These are phyloP conservation scores for Tremella yokohamensis DNA, from an alignment of 768 basidiomycete genomes.

Conservation along the genomic window DNA sequence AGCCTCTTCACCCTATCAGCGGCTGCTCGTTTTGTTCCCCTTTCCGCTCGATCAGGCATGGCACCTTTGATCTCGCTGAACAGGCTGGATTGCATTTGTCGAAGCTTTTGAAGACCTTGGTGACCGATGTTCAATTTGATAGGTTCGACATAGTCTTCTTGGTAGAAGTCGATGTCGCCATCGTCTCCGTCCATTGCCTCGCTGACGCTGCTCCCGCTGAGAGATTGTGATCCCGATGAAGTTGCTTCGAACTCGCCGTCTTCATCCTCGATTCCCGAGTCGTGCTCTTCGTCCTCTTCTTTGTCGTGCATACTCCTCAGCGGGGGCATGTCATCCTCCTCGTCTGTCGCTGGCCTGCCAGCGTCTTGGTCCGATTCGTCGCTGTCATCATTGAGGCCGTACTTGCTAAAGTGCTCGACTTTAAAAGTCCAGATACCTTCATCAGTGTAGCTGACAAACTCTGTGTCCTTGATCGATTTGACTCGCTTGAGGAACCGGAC, in stretches of 20 bases:
- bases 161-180: not conserved
- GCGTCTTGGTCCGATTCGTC: conserved; percentile 23
- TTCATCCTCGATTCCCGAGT: conserved; percentile 20
- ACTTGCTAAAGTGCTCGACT: conserved; percentile 75
- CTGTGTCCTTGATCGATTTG: conserved; percentile 78
- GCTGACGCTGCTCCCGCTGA: conserved; percentile 1
- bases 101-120: conserved; percentile 41
- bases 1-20: conserved; percentile 10
- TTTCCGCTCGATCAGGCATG: conserved; percentile 8
- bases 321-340: conserved; percentile 31
- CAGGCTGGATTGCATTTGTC: conserved; percentile 48
- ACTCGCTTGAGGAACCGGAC: conserved; percentile 73
- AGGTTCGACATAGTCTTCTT: conserved; percentile 19
- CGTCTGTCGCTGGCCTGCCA: conserved; percentile 9
- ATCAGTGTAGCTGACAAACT: conserved; percentile 70
- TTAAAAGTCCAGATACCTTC: conserved; percentile 90
- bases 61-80: conserved; percentile 22
- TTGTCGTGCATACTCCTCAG: conserved; percentile 23
- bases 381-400: conserved; percentile 44
- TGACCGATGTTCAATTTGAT: conserved; percentile 29
- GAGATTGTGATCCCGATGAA: conserved; percentile 1
- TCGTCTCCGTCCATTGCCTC: conserved; percentile 9
- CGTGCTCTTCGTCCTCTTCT: conserved; percentile 17
- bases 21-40: conserved; percentile 10
- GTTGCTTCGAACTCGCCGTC: not conserved